Evolutionary conservation across 495 filamentous ascomycete species (phyloP).

Genomic region (Hypoxylon cercidicola): DNA sequence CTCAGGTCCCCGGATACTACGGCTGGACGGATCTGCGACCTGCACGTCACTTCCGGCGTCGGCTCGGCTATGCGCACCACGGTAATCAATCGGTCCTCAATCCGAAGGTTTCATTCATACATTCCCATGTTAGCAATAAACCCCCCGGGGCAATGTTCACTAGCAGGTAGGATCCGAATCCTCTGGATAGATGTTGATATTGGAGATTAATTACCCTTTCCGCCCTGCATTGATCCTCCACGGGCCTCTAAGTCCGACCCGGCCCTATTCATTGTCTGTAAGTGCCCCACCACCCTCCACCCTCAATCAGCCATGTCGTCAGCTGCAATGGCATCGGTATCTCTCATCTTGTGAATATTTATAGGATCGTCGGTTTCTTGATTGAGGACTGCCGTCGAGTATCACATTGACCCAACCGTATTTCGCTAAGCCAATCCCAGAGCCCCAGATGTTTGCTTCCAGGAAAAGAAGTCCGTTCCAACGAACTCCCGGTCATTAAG

Average conservation of each 20-base stretch:
- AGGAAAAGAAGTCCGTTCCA: neutral
- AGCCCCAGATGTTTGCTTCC: neutral
- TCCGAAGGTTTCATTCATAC: neutral
- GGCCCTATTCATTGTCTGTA: neutral
- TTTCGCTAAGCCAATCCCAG: neutral
- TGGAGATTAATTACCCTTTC: neutral
- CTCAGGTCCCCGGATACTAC: neutral
- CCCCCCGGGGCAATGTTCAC: neutral
- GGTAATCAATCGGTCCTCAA: conserved; percentile 13
- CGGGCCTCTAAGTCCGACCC: neutral
- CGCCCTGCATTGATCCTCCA: neutral
- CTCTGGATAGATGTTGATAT: neutral
- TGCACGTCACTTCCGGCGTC: conserved; percentile 12
- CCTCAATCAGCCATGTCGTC: too few relatives aligned
- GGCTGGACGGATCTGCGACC: conserved; percentile 8
- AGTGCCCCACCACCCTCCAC: too few relatives aligned
- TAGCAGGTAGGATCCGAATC: neutral
- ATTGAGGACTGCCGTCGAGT: neutral
- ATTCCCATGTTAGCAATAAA: neutral
- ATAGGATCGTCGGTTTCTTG: neutral
- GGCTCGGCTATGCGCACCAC: conserved; percentile 18
- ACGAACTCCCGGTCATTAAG: neutral
- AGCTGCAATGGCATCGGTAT: neutral
- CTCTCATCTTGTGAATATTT: neutral
- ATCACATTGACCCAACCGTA: neutral